Conservation (phyloP, 257 asterid genomes). For the Cinchona pubescens region DNA sequence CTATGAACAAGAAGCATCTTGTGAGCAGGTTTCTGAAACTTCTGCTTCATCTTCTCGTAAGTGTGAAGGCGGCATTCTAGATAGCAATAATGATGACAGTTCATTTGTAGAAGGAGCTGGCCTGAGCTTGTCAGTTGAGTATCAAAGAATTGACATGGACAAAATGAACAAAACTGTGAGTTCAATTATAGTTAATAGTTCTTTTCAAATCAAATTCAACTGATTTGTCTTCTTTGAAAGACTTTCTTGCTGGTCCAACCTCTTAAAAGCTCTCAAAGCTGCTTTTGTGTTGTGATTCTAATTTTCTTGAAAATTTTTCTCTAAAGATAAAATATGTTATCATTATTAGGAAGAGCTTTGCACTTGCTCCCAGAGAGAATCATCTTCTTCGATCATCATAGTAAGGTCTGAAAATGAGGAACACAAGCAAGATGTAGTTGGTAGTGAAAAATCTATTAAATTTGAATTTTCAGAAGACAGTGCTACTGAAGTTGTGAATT, state of each 20-base stretch:
- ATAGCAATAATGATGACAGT: not conserved
- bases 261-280: not conserved
- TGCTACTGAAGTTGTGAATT: not conserved
- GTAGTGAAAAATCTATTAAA: not conserved
- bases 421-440: not conserved
- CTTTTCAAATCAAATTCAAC: not conserved
- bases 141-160: too few species aligned
- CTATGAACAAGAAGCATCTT: not conserved
- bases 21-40: not conserved
- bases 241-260: not conserved
- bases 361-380: slow-evolving; percentile 3
- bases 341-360: not conserved
- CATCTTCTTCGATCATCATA: slow-evolving; percentile 8
- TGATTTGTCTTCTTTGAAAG: slow-evolving; percentile 4
- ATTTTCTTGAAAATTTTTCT: not conserved
- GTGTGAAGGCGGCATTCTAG: not conserved
- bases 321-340: not conserved
- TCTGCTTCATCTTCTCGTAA: not conserved
- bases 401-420: not conserved
- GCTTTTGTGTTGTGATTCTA: not conserved
- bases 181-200: not conserved
- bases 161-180: not conserved
- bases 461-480: not conserved
- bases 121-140: too few species aligned
- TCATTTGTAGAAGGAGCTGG: not conserved